A percentile compares a stretch with the other conserved stretches of the same genome.
phyloP scores from a whole-genome alignment of 805 yeast species.

The Starmerella gropengiesseri region DNA sequence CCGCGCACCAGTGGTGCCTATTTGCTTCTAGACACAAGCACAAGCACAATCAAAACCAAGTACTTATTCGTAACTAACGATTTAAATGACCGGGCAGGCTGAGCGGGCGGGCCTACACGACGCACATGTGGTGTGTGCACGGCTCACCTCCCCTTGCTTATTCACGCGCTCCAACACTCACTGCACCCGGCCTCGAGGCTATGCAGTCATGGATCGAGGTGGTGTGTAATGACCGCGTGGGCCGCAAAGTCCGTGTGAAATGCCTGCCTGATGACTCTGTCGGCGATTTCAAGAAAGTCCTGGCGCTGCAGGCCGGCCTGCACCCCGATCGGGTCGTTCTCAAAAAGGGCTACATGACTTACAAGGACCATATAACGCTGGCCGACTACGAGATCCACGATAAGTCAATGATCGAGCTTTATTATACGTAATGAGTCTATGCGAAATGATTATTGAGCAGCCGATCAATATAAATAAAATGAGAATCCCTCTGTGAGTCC shows the following conservation, averaged over 20 bases:
- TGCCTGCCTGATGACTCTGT: conserved; percentile 76
- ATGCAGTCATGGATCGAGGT: conserved; percentile 41
- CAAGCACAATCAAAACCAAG: too few species aligned
- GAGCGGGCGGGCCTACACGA: too few species aligned
- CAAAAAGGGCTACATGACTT: conserved; percentile 74
- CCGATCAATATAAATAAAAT: background rate
- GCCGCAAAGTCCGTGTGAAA: conserved; percentile 75
- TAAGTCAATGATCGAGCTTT: conserved; percentile 77
- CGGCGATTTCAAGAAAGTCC: conserved; percentile 79
- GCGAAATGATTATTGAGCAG: background rate
- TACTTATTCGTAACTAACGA: too few species aligned
- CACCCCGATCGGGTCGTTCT: conserved; percentile 50
- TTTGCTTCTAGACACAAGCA: too few species aligned
- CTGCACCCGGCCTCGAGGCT: too few species aligned
- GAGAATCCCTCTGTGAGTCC: background rate
- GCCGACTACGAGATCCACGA: conserved; percentile 94
- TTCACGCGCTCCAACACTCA: too few species aligned
- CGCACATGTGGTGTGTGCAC: too few species aligned
- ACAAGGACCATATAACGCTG: conserved; percentile 79
- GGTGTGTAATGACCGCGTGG: conserved; percentile 64
- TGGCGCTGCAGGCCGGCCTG: conserved; percentile 76
- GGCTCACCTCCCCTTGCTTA: too few species aligned
- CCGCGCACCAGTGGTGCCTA: too few species aligned
- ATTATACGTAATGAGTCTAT: conserved; percentile 4
- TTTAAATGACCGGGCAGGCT: too few species aligned